Conservation (phyloP, 2,329 filamentous ascomycete species). For the Phialophora tarda region DNA sequence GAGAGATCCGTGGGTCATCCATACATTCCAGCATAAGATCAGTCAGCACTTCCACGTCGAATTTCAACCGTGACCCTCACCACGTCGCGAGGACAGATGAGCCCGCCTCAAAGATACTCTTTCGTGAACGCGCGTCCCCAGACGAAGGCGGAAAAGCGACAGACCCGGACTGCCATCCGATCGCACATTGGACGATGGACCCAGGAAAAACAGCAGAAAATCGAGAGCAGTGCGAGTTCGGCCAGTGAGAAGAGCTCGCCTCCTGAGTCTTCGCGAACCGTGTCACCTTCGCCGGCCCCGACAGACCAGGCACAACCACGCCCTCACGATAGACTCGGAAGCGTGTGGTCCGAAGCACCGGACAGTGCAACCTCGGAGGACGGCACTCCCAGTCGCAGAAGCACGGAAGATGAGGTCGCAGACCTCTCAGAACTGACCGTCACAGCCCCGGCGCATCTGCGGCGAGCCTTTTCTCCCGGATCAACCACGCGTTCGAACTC, state of each 20-base stretch:
- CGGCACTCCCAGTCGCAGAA: background rate
- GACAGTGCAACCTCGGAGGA: constrained; percentile 5
- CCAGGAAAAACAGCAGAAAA: constrained; percentile 20
- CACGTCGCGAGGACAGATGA: constrained; percentile 6
- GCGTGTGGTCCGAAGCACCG: background rate
- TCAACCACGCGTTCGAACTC: background rate
- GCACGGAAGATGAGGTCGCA: constrained; percentile 7
- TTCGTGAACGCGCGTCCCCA: constrained; percentile 24
- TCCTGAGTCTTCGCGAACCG: constrained; percentile 16
- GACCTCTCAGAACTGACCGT: background rate
- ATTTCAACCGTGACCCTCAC: background rate
- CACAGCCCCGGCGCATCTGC: background rate
- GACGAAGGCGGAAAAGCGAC: constrained; percentile 21
- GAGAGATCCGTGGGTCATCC: background rate
- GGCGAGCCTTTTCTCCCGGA: background rate
- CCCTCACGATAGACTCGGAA: background rate
- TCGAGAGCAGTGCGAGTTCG: constrained; percentile 3
- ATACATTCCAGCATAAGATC: background rate
- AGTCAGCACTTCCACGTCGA: background rate
- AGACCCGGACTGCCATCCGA: constrained; percentile 19
- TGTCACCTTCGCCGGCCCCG: constrained; percentile 3
- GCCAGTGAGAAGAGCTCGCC: constrained; percentile 7
- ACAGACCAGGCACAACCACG: constrained; percentile 9
- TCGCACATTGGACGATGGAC: constrained; percentile 25
- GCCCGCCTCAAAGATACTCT: constrained; percentile 21